phyloP scores from a whole-genome alignment of 352 stramenopile genomes.

The Pythium rishiriense region DNA sequence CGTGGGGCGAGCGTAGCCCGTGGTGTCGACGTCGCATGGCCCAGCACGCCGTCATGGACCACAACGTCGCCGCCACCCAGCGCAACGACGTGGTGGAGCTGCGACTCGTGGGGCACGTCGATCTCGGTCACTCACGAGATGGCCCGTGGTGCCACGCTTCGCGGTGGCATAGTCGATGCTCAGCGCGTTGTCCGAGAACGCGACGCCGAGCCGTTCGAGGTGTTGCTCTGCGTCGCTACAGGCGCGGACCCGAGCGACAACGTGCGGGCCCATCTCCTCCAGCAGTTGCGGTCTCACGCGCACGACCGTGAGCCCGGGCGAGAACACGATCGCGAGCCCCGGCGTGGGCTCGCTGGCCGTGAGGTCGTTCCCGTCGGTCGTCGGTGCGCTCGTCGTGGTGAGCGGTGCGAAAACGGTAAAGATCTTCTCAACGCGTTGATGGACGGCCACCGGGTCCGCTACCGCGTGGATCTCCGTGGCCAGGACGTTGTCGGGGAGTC shows the following conservation, averaged over 20 bases:
- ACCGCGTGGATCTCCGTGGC: background rate
- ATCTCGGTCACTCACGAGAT: constrained; percentile 19
- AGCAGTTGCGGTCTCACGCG: constrained; percentile 1
- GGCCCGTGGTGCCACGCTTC: background rate
- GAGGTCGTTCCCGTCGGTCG: background rate
- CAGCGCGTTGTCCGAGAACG: background rate
- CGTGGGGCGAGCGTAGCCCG: background rate
- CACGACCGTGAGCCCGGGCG: constrained; percentile 10
- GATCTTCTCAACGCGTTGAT: constrained; percentile 10
- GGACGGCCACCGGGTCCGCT: background rate
- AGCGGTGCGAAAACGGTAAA: background rate
- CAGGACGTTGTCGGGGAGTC: background rate
- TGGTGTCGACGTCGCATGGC: background rate
- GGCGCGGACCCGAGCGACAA: constrained; percentile 9
- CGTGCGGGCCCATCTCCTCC: background rate
- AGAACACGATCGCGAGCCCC: background rate
- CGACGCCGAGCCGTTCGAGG: background rate
- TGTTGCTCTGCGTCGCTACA: background rate
- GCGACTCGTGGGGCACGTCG: background rate
- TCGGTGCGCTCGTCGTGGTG: background rate
- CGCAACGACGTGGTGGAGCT: background rate
- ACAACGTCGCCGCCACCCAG: constrained; percentile 1
- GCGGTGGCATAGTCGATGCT: background rate
- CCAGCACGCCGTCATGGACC: background rate
- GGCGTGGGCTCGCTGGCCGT: too few species aligned